Evolutionary conservation across 345 rosid genomes (phyloP).

Genomic region (Hibiscus mutabilis): DNA sequence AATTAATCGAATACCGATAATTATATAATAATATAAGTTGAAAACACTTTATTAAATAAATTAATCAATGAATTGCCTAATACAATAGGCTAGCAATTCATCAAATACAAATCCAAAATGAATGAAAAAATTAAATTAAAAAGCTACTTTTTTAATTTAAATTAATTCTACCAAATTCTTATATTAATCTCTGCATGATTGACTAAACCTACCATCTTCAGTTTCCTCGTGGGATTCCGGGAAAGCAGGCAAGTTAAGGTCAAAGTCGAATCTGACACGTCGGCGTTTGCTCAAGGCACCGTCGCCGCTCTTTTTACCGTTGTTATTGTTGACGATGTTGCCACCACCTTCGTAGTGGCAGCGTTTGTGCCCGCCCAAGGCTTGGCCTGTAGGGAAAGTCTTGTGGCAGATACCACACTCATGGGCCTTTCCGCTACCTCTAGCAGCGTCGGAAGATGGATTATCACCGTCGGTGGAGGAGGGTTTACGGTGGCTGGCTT

Average conservation of each 20-base stretch:
- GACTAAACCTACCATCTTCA: constrained; percentile 3
- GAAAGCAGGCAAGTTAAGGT: constrained; percentile 75
- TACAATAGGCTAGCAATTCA: too few relatives aligned
- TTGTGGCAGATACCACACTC: constrained; percentile 90
- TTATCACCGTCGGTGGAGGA: constrained; percentile 8
- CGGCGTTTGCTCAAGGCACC: constrained; percentile 27
- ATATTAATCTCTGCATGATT: constrained; percentile 25
- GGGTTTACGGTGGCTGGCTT: constrained; percentile 84
- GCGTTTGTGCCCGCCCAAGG: constrained; percentile 91
- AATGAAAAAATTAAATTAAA: too few relatives aligned
- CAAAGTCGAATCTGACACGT: constrained; percentile 43
- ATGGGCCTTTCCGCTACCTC: constrained; percentile 47
- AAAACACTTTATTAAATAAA: too few relatives aligned
- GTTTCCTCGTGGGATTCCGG: constrained; percentile 39
- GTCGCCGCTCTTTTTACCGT: constrained; percentile 10
- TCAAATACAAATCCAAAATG: too few relatives aligned
- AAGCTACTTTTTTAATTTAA: too few relatives aligned
- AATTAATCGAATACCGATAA: too few relatives aligned
- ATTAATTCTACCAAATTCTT: constrained; percentile 29
- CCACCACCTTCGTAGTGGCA: constrained; percentile 75
- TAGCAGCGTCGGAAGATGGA: constrained; percentile 4
- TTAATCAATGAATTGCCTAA: too few relatives aligned
- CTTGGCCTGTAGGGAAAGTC: constrained; percentile 79
- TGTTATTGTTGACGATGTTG: constrained; percentile 6
- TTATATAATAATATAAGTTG: too few relatives aligned